Evolutionary conservation across 2,329 filamentous ascomycete species (phyloP).

Genomic region (Ophiostoma novo-ulmi): DNA sequence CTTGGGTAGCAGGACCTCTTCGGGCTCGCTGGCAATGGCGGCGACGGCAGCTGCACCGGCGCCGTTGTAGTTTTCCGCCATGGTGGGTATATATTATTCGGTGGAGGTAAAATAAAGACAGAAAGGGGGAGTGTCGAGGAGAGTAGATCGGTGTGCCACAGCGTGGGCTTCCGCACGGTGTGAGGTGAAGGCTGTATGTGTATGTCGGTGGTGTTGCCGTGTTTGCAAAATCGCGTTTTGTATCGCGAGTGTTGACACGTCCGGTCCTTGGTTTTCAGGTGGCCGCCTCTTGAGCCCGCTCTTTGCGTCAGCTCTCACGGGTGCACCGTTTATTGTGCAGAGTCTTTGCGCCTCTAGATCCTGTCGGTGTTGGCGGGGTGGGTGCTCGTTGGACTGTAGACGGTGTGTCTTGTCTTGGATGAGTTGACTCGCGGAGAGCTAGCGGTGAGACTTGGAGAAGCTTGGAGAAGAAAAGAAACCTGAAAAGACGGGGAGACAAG

Average conservation of each 20-base stretch:
- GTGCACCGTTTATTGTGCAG: slow-evolving; percentile 9
- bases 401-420: slow-evolving; percentile 1
- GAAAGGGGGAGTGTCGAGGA: background rate
- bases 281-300: slow-evolving; percentile 15
- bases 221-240: background rate
- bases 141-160: background rate
- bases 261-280: background rate
- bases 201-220: background rate
- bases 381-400: background rate
- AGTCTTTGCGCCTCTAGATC: background rate
- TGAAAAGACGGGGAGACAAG: background rate
- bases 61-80: slow-evolving; percentile 5
- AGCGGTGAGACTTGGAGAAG: slow-evolving; percentile 10
- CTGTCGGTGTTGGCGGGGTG: background rate
- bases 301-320: slow-evolving; percentile 15
- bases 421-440: background rate
- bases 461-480: background rate
- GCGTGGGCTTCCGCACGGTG: slow-evolving; percentile 5
- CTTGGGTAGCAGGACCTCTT: slow-evolving; percentile 47
- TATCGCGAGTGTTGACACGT: background rate
- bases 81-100: background rate
- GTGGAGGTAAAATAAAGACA: background rate
- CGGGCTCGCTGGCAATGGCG: slow-evolving; percentile 22
- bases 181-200: background rate
- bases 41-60: background rate